Percentiles rank a stretch among this genome's conserved stretches.
phyloP scores from a whole-genome alignment of 2,329 filamentous ascomycete species.

The Curvularia sp. region DNA sequence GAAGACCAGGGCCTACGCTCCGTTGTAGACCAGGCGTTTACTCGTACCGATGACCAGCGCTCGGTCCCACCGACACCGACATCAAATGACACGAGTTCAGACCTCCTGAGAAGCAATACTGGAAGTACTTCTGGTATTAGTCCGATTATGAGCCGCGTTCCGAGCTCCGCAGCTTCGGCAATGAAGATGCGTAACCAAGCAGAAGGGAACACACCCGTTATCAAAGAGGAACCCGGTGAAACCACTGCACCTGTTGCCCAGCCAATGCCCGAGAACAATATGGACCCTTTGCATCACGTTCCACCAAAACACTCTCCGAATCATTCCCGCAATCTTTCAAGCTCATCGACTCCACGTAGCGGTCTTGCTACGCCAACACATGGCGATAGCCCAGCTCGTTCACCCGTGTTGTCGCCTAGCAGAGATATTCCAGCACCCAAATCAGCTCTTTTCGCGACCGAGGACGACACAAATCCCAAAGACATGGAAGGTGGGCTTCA shows the following conservation, averaged over 20 bases:
- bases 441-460: slow-evolving; percentile 55
- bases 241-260: slow-evolving; percentile 46
- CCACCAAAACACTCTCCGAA: slow-evolving; percentile 47
- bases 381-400: slow-evolving; percentile 67
- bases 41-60: slow-evolving; percentile 62
- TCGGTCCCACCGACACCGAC: slow-evolving; percentile 61
- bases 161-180: slow-evolving; percentile 53
- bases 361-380: slow-evolving; percentile 65
- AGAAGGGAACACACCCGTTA: slow-evolving; percentile 59
- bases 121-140: slow-evolving; percentile 69
- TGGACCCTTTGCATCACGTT: slow-evolving; percentile 38
- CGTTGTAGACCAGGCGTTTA: slow-evolving; percentile 71
- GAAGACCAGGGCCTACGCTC: slow-evolving; percentile 48
- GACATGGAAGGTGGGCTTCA: slow-evolving; percentile 35
- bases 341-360: slow-evolving; percentile 53
- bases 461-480: slow-evolving; percentile 44
- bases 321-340: slow-evolving; percentile 52
- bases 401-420: slow-evolving; percentile 59
- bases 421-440: slow-evolving; percentile 55
- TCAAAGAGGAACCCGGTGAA: slow-evolving; percentile 60
- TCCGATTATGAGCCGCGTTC: slow-evolving; percentile 68
- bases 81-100: slow-evolving; percentile 53
- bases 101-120: slow-evolving; percentile 66
- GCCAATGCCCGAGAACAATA: slow-evolving; percentile 41
- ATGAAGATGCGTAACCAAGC: slow-evolving; percentile 49